Evolutionary conservation across 306 rosid genomes (phyloP).

Genomic region (Cucurbita pepo): DNA sequence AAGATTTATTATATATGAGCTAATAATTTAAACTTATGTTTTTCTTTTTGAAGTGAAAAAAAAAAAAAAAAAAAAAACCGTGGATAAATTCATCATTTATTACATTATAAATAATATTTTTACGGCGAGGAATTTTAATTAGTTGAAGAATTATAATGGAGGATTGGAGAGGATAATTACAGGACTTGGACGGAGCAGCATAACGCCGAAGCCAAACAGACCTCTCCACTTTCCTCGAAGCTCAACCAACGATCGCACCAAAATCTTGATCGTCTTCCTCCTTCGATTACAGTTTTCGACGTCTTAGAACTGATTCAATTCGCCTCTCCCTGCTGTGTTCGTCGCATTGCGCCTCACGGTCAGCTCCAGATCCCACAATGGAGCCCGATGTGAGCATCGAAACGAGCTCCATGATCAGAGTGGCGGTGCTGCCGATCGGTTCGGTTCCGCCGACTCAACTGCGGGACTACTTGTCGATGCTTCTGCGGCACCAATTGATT

Average conservation of each 20-base stretch:
- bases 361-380: constrained; percentile 26
- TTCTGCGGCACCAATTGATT: constrained; percentile 58
- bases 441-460: constrained; percentile 39
- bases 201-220: constrained; percentile 1
- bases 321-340: no score
- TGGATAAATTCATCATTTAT: not conserved
- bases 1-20: no score
- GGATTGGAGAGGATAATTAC: not conserved
- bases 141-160: not conserved
- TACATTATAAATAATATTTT: not conserved
- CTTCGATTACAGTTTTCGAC: not conserved
- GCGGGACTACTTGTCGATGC: constrained; percentile 71
- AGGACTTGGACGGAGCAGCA: not conserved
- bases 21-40: no score
- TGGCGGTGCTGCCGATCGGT: constrained; percentile 85
- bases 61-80: no score
- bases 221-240: not conserved
- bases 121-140: no score
- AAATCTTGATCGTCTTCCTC: not conserved
- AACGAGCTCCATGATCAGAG: constrained; percentile 68
- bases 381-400: constrained; percentile 95
- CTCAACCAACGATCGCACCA: not conserved
- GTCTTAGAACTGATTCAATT: no score
- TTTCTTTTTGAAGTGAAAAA: no score
- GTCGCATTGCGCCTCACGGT: no score